A percentile compares a stretch with the other conserved stretches of the same genome.
Evolutionary conservation across 768 basidiomycete species (phyloP).

Genomic region (Candolleomyces eurysporus): DNA sequence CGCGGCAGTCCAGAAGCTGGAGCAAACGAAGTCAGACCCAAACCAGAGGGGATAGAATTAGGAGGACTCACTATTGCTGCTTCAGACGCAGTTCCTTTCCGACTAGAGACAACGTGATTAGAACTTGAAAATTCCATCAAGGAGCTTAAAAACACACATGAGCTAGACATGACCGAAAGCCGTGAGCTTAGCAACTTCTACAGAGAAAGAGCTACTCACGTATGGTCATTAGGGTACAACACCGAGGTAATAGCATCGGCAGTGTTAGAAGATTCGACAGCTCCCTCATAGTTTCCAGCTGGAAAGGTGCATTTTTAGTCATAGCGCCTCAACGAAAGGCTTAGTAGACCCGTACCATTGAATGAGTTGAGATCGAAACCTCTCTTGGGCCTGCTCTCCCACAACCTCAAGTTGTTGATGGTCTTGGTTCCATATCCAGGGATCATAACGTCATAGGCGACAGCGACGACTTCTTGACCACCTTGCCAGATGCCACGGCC

Average conservation of each 20-base stretch:
- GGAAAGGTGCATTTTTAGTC: not conserved
- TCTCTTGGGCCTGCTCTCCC: slow-evolving; percentile 84
- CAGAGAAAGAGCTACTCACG: slow-evolving; percentile 33
- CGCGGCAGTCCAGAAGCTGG: slow-evolving; percentile 84
- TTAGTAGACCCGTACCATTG: slow-evolving; percentile 59
- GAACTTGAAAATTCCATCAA: not conserved
- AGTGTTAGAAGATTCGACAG: slow-evolving; percentile 84
- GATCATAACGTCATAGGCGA: slow-evolving; percentile 94
- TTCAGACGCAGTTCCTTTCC: slow-evolving; percentile 89
- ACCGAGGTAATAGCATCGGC: slow-evolving; percentile 95
- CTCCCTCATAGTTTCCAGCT: slow-evolving; percentile 93
- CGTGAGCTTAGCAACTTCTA: slow-evolving; percentile 1
- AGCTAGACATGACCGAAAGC: slow-evolving; percentile 34
- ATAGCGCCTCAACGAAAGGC: not conserved
- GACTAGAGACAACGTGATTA: slow-evolving; percentile 37
- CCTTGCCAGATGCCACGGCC: slow-evolving; percentile 72
- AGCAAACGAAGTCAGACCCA: not conserved
- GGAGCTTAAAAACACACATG: slow-evolving; percentile 24
- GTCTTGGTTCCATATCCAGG: slow-evolving; percentile 82
- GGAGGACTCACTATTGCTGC: slow-evolving; percentile 73
- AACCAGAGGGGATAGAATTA: not conserved
- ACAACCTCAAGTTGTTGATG: slow-evolving; percentile 85
- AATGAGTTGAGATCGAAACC: slow-evolving; percentile 94
- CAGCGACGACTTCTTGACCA: slow-evolving; percentile 90
- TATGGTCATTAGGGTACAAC: slow-evolving; percentile 94